Base-by-base conservation (phyloP, 305 asterid species). In the Nicotiana rustica region DNA sequence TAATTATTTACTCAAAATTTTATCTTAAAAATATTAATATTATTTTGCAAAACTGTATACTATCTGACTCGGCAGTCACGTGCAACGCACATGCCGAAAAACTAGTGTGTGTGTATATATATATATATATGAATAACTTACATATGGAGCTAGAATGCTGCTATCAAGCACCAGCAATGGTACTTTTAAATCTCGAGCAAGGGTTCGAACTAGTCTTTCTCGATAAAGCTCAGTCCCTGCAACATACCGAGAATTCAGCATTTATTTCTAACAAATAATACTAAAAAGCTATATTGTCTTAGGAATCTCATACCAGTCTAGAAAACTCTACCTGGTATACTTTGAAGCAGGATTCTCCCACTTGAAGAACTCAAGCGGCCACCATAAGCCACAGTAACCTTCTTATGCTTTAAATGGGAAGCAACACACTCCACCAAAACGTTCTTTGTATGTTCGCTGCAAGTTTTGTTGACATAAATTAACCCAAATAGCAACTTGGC, bases 171-270 rank as follows among this genome's bases (percentile, higher is more conserved):
- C 90, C 92, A 97, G 85, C 79, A 97, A 61, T 71, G 98, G 99
- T 85, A 97, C 98, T 87, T 90, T 88, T 83, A 96, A 88, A 82
- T 91, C 98, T 83, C 86, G 90, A 64, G 99, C 98, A 83, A 96
- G 94, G 84, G 98, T 98, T 84, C 95, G 91, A 89, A 96, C 97
- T 90, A 96, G 78, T 92, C 99, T 92, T 88, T 96, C 98, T 79
- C 97, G 93, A 84, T 95, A 96, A 67, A 96, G 96, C 91, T 96
- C 98, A 82, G 91, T 92, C 80, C 99, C 99, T 96, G 88, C 82
- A 82, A 49, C 65, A 55, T 52, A 81, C 18, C 25, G 18, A 68
- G 14, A 81, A 18, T 66, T 33, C 55, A 86, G 77, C 31, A 68
- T 33, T 61, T 21, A 49, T 79, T 41, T 84, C 82, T 79, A 83